Evolutionary conservation across 2,329 filamentous ascomycete genomes (phyloP), one percentile per base, ranked within the genome.

Genomic region (Thelonectria discophora): DNA sequence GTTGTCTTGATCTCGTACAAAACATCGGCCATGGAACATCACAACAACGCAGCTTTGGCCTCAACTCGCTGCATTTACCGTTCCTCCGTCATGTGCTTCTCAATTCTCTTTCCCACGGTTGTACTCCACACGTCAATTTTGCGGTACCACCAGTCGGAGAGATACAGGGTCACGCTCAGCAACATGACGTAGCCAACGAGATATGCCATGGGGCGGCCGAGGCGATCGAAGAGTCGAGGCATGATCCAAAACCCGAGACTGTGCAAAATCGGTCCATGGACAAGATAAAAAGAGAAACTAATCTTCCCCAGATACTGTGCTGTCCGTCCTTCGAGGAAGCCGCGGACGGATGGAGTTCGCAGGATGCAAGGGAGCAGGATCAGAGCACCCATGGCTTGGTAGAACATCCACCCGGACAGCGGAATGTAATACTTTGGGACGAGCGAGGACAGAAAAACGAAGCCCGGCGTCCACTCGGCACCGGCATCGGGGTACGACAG

Each of bases 201-300:
- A 39, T 72, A 77, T 0, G 74, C 77, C 1, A 62, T 62, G 2
- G 58, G 58, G 17, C 67, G 65, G 5, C 77, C 76, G 13, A 79
- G 71, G 12, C 55, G 66, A 18, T 79, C 77, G 45, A 79, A 79
- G 2, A 79, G 65, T 9, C 76, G 65, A 5, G 78, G 78, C 77
- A 80, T 79, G 45, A 92, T 50, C 62, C 88, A 80, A 72, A 91
- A 87, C 40, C 87, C 88, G 5, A 90, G 62, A 2, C 80, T 80
- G 78, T 82, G 84, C 5, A 90, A 73, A 1, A 90, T 75, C 0
- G 87, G 87, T 0, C 87, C 88, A 68, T 80, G 78, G 5, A 80
- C 69, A 5, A 80, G 76, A 59, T 80, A 80, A n/a, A 80, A 66
- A 1, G 77, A 78, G 69, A 79, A 80, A 61, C 77, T 79, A 59